Evolutionary conservation across 805 yeast genomes (phyloP), one percentile per base, ranked within the genome.

Genomic region (Pichia manshurica): DNA sequence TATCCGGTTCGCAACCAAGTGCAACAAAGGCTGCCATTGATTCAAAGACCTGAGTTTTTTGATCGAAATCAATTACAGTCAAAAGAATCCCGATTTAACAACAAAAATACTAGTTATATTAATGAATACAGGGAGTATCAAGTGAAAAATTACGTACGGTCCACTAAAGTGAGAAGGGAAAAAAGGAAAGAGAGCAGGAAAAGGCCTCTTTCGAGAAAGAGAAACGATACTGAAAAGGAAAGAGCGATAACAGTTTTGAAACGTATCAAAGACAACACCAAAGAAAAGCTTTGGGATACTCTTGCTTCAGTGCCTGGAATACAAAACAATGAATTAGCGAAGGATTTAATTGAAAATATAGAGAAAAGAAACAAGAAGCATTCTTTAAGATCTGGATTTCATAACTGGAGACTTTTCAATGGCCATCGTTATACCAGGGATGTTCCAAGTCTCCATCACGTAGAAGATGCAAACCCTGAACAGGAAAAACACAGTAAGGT

Each of bases 1-100:
- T 7, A 44, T n/a, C 42, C 42, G 3, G 15, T 28, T 9, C 28
- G 25, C 12, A 36, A 5, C 10, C 15, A 22, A 9, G 8, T 23
- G 7, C 17, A 4, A 10, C 10, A 22, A 12, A 36, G 17, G 4
- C 13, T 25, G 2, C 42, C 42, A 29, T 13, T 31, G 17, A 46
- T 46, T 15, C 49, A 46, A 36, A 16, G 15, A 12, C 38, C 49
- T 5, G 45, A 36, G 8, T 41, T 46, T 15, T 46, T 46, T 21
- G 35, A 31, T 15, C 32, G 31, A 5, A 29, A 36, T 20, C 17
- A 19, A 10, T 10, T 25, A 8, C 29, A 25, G 10, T 25, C 29
- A 25, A 25, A 33, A 21, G 38, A 20, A 28, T 21, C 10, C n/a
- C 1, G 9, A 20, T n/a, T 20, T 16, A 6, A 21, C 15, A 8